Evolutionary conservation across 2,329 filamentous ascomycete genomes (phyloP), one percentile per base, ranked within the genome.

Genomic region (Nemania sp.): DNA sequence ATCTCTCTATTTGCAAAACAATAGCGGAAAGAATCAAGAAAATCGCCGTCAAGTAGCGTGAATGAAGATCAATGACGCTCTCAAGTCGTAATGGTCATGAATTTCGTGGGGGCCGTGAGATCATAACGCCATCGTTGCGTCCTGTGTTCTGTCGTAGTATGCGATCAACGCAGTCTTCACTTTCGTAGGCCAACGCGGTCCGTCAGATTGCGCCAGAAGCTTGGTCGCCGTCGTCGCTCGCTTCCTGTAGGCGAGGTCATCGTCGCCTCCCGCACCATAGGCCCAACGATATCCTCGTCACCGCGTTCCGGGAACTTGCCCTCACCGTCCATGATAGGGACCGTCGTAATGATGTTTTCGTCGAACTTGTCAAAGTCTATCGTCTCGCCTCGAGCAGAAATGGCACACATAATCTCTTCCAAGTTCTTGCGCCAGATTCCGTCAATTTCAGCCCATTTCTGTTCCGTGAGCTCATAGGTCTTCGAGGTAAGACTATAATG

Each of bases 401-500:
- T 84, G 38, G 86, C 83, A 20, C 83, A 82, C 47, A 90, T 84
- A 62, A 93, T 87, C 35, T 87, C 80, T 41, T 93, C 89, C 77
- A 96, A 89, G 63, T 89, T 87, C 41, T 80, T 79, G 77, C 90
- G 89, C 95, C 94, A 98, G 64, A 85, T 82, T 1, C 84, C 84
- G 77, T 97, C 93, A 51, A 92, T 92, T 73, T 91, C 88, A 27
- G 90, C 87, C 95, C 95, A 98, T 79, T 98, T 98, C 69, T 92
- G 88, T 79, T 96, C 90, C 0, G 94, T 97, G 64, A 96, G 85
- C 59, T 86, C 88, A 81, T 94, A 97, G 64, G 93, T 96, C 78
- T 93, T 96, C 62, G 94, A 97, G 0, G 93, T 97, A 38, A 90
- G 86, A 18, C 94, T 94, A 74, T 97, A 97, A 80, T 98, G 93